These are phyloP conservation scores for Phaffomyces opuntiae DNA, from an alignment of 805 yeast genomes.

Conservation along the genomic window DNA sequence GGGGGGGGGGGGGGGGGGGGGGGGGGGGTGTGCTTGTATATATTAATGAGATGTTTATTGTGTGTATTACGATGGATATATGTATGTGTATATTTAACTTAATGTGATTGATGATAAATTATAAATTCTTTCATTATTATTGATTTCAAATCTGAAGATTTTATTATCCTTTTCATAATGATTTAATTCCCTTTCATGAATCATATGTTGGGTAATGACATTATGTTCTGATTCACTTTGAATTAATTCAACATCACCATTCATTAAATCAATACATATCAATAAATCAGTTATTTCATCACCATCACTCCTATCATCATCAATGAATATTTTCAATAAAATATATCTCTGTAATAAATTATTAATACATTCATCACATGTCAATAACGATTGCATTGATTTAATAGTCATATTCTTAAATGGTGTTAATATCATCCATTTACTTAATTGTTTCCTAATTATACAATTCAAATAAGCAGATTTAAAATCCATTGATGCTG, in stretches of 20 bases:
- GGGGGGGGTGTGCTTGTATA: neutral
- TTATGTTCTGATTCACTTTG: constrained; percentile 8
- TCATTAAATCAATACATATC: constrained; percentile 12
- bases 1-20: too few species aligned
- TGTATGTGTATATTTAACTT: neutral
- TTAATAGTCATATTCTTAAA: constrained; percentile 9
- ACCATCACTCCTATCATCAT: neutral
- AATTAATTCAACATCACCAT: constrained; percentile 13
- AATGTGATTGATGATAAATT: constrained; percentile 3
- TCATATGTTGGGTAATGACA: constrained; percentile 2
- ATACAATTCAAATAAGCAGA: constrained; percentile 7
- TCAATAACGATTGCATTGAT: constrained; percentile 2
- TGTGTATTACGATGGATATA: too few species aligned
- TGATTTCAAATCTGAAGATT: neutral
- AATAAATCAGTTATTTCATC: constrained; percentile 9
- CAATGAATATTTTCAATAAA: constrained; percentile 11
- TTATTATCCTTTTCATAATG: constrained; percentile 2
- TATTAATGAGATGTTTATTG: too few species aligned
- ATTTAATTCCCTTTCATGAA: constrained; percentile 7
- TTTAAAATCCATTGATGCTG: neutral
- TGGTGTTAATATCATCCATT: constrained; percentile 18
- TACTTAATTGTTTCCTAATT: constrained; percentile 12
- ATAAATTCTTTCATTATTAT: neutral
- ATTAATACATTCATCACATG: constrained; percentile 15
- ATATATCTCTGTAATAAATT: constrained; percentile 11